Base-by-base conservation (phyloP, 805 yeast species). In the Zygoascus tannicola region DNA sequence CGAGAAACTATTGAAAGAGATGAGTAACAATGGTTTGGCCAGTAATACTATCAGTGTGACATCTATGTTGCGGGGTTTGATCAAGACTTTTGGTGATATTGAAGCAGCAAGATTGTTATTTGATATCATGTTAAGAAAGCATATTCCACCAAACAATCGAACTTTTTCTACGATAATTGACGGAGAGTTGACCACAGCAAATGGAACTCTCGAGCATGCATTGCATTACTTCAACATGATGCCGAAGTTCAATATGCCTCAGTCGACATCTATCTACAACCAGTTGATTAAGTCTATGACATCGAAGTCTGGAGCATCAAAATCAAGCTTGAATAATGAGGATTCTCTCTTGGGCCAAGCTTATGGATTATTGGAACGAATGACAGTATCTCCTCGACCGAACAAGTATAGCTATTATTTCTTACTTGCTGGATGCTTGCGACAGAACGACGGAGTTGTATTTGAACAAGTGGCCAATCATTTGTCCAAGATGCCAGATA, bases 81-180 rank as follows among this genome's bases (percentile, higher is more conserved):
- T 71, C 46, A 68, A 68, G 51, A 67, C 69, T 41, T 67, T 70
- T n/a, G 45, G 64, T 32, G 69, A 76, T 44, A 54, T 71, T 8
- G 66, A 62, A 12, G 69, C 76, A n/a, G 84, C 83, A 0, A 64
- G 80, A 37, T 51, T 54, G 1, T 51, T 81, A 22, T 75, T 71
- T 54, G 64, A 70, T 14, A 56, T 60, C 41, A 64, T 75, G 62
- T 59, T 63, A 52, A 47, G 37, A 3, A 51, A 52, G 43, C 64
- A 60, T 39, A 51, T 63, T 12, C 55, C 43, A 22, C 56, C 56
- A 15, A 51, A 50, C 41, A 38, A 48, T 7, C 51, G 52, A 28
- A 56, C 63, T 10, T 55, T 60, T 28, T 54, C 61, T 5, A 58
- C 64, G 2, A 43, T 61, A 14, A 53, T 61, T 22, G 57, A 56